Conservation (phyloP, 345 rosid species). For the Cardamine resedifolia region DNA sequence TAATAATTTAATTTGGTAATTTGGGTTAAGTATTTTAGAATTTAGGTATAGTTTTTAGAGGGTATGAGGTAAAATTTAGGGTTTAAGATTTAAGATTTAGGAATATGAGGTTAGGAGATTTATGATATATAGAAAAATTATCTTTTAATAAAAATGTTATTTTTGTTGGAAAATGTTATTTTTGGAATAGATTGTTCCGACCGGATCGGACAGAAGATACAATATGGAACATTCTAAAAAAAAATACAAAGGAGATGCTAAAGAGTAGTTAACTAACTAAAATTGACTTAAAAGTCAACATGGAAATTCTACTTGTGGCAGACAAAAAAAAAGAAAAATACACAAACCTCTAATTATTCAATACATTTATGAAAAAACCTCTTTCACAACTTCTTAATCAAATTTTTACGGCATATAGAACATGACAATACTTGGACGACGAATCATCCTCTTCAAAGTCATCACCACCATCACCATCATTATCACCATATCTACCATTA, state of each 20-base stretch:
- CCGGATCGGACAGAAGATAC: neutral
- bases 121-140: no score
- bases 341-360: neutral
- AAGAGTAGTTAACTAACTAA: slow-evolving; percentile 7
- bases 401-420: slow-evolving; percentile 61
- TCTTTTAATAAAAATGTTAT: no score
- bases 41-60: no score
- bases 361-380: neutral
- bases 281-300: neutral
- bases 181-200: neutral
- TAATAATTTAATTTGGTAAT: no score
- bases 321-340: no score
- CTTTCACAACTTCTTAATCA: slow-evolving; percentile 7
- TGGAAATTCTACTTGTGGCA: neutral
- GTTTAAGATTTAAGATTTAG: no score
- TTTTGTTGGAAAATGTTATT: no score
- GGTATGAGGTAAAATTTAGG: no score
- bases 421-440: slow-evolving; percentile 50
- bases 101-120: no score
- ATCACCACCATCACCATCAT: neutral
- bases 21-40: no score
- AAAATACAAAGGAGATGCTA: neutral
- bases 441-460: slow-evolving; percentile 25
- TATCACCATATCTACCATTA: slow-evolving; percentile 19
- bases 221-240: neutral